phyloP scores from a whole-genome alignment of 208 protist genomes.

The Borovskyia barvae region DNA sequence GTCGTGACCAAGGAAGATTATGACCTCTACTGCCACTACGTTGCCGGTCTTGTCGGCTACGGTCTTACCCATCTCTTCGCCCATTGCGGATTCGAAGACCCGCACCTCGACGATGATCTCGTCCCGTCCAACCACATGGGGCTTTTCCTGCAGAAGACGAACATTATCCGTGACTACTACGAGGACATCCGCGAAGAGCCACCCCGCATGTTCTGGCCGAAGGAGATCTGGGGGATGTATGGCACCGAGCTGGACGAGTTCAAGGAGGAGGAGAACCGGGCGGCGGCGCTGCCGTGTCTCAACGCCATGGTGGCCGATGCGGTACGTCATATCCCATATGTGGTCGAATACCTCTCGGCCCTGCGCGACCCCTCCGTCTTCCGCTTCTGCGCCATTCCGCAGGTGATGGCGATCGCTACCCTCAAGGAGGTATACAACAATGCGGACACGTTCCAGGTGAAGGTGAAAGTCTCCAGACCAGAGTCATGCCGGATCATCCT shows the following conservation, averaged over 20 bases:
- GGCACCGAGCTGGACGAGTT: slow-evolving; percentile 67
- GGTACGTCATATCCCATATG: slow-evolving; percentile 84
- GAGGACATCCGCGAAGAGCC: slow-evolving; percentile 93
- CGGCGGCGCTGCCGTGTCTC: slow-evolving; percentile 82
- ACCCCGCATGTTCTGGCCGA: slow-evolving; percentile 94
- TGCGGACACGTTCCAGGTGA: slow-evolving; percentile 83
- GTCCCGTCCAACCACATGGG: slow-evolving; percentile 93
- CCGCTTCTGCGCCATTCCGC: slow-evolving; percentile 96
- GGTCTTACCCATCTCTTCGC: slow-evolving; percentile 93
- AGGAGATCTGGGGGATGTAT: slow-evolving; percentile 86
- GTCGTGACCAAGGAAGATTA: slow-evolving; percentile 89
- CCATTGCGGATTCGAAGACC: slow-evolving; percentile 79
- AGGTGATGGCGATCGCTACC: slow-evolving; percentile 97
- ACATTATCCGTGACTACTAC: slow-evolving; percentile 97
- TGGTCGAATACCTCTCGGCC: slow-evolving; percentile 84
- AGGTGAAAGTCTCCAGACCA: slow-evolving; percentile 93
- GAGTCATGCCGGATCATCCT: slow-evolving; percentile 64
- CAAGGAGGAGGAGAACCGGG: slow-evolving; percentile 34
- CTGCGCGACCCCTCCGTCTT: slow-evolving; percentile 87
- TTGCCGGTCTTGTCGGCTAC: slow-evolving; percentile 96
- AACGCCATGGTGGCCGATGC: slow-evolving; percentile 95
- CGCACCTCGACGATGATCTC: slow-evolving; percentile 51
- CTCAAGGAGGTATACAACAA: slow-evolving; percentile 95
- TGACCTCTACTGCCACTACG: slow-evolving; percentile 97
- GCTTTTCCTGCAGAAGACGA: slow-evolving; percentile 98